Base-by-base conservation (phyloP, 73 alveolate species). In the Paramecium biaurelia region DNA sequence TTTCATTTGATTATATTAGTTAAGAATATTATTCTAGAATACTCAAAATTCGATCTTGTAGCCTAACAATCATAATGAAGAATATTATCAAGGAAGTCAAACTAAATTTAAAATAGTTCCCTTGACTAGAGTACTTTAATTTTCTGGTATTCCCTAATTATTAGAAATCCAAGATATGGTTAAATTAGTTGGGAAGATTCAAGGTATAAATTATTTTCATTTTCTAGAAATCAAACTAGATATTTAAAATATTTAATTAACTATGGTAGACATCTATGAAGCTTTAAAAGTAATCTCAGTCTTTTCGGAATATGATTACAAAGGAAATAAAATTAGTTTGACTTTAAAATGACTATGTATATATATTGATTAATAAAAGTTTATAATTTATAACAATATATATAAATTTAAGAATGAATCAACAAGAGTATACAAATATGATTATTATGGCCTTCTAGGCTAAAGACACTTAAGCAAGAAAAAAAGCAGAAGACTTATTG, bases 221-320 rank as follows among this genome's bases (percentile, higher is more conserved):
- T 15, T 4, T 79, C 6, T 79, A 43, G 74, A 79, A 79, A 42
- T 79, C 24, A 79, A 41, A 43, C 49, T 63, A 9, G 84, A 63
- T 5, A 3, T 67, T 72, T 20, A 38, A 34, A 14, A 3, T 20
- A 32, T 72, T 15, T 15, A 35, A 35, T n/a, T 72, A 5, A 72
- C 32, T 30, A 79, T 79, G 90, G 43, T 63, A 7, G 90, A 79
- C 23, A 42, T 79, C 12, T 42, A 30, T 10, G 90, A 79, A 79
- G 90, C 74, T 7, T 24, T 79, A 7, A 79, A 79, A 79, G 90
- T 79, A 24, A 79, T 79, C 20, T 32, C 90, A 10, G 90, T 79
- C 21, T 79, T 79, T 79, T 41, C 76, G 18, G 90, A 79, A 23
- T 79, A 79, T 47, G 86, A 72, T n/a, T 72, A 72, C 63, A 72